These are phyloP conservation scores for Erythrophleum ivorense DNA, from an alignment of 331 rosid genomes.

Conservation along the genomic window DNA sequence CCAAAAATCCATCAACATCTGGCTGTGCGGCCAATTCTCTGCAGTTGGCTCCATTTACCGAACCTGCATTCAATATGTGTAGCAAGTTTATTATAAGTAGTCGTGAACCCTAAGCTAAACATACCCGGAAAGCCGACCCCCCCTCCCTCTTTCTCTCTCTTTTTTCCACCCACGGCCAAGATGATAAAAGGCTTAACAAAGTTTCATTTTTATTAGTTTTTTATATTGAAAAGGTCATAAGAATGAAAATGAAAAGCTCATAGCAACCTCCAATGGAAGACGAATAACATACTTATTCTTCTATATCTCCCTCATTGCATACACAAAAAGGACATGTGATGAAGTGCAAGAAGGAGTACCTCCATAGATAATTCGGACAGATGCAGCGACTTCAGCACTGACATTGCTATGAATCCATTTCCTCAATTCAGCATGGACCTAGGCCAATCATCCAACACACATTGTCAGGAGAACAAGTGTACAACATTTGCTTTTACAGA, in stretches of 20 bases:
- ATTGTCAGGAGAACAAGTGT: conserved; percentile 15
- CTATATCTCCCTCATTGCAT: neutral
- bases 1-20: conserved; percentile 92
- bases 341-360: conserved; percentile 49
- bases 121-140: neutral
- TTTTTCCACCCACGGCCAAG: neutral
- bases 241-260: neutral
- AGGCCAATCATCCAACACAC: conserved; percentile 12
- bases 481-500: conserved; percentile 9
- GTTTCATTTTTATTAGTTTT: neutral
- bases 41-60: conserved; percentile 89
- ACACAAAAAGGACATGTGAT: neutral
- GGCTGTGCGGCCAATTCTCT: conserved; percentile 80
- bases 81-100: neutral
- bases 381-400: conserved; percentile 66
- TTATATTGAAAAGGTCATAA: neutral
- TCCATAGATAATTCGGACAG: conserved; percentile 85
- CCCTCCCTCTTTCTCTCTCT: no score
- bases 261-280: neutral
- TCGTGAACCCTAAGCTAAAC: neutral
- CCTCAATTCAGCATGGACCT: conserved; percentile 89
- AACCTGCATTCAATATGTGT: conserved; percentile 55
- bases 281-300: conserved; percentile 3
- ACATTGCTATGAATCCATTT: conserved; percentile 72
- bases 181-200: neutral